Evolutionary conservation across 83 land plant genomes (phyloP).

Genomic region (Isoetes engelmannii): DNA sequence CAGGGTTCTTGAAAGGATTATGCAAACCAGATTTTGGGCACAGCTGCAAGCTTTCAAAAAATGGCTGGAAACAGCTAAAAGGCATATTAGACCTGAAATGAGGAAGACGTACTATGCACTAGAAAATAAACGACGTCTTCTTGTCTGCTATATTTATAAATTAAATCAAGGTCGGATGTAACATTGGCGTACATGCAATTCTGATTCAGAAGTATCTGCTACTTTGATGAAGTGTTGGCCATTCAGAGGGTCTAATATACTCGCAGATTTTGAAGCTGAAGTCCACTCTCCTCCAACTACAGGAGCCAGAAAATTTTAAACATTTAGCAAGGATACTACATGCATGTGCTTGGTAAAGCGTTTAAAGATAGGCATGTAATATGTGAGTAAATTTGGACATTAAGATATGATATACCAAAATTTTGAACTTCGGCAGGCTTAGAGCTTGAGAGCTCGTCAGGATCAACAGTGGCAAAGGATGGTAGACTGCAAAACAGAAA

Average conservation of each 20-base stretch:
- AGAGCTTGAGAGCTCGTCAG: slow-evolving; percentile 59
- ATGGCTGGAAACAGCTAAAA: slow-evolving; percentile 50
- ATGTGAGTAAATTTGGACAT: neutral
- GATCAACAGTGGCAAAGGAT: slow-evolving; percentile 54
- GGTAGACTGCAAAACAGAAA: too few relatives aligned
- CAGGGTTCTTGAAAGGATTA: slow-evolving; percentile 79
- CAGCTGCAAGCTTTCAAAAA: slow-evolving; percentile 63
- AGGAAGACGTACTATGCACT: neutral
- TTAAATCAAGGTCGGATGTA: neutral
- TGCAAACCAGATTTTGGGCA: slow-evolving; percentile 93
- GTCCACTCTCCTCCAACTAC: slow-evolving; percentile 85
- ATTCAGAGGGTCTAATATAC: slow-evolving; percentile 74
- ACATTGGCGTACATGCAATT: slow-evolving; percentile 40
- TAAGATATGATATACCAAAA: slow-evolving; percentile 41
- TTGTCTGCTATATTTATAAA: neutral
- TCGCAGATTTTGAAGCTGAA: slow-evolving; percentile 41
- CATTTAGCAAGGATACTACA: neutral
- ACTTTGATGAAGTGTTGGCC: slow-evolving; percentile 77
- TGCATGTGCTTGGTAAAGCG: neutral
- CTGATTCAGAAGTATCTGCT: slow-evolving; percentile 56
- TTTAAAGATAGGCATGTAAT: neutral
- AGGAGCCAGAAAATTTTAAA: slow-evolving; percentile 9
- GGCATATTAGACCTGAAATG: neutral
- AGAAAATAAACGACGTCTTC: neutral
- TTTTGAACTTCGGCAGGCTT: slow-evolving; percentile 62